Percentiles rank a stretch among this genome's conserved stretches.
Evolutionary conservation across 2,329 filamentous ascomycete genomes (phyloP).

Genomic region (Aspergillus pseudonomiae): DNA sequence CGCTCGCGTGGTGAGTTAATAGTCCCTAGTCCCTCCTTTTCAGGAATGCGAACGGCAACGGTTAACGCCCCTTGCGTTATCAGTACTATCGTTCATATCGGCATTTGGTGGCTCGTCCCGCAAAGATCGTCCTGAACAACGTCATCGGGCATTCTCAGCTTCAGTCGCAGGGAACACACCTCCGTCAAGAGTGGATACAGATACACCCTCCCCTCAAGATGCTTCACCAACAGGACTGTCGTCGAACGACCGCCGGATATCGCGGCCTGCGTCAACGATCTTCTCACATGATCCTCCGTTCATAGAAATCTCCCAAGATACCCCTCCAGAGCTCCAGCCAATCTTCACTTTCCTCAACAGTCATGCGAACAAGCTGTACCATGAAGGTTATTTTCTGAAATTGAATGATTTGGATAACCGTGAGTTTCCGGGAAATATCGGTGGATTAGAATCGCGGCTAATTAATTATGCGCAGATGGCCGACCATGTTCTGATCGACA

Average conservation of each 20-base stretch:
- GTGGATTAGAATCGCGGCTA: conserved; percentile 26
- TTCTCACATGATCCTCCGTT: conserved; percentile 82
- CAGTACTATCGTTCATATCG: conserved; percentile 89
- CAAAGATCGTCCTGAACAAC: conserved; percentile 40
- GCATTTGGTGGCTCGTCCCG: conserved; percentile 45
- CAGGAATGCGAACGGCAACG: conserved; percentile 1
- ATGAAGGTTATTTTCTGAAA: conserved; percentile 97
- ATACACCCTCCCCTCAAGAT: conserved; percentile 39
- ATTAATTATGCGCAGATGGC: conserved; percentile 64
- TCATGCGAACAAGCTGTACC: conserved; percentile 94
- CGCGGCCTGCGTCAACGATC: conserved; percentile 81
- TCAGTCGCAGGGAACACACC: conserved; percentile 24
- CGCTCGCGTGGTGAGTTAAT: conserved; percentile 43
- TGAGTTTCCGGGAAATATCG: conserved; percentile 56
- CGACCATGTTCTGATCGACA: conserved; percentile 81
- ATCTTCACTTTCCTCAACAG: conserved; percentile 94
- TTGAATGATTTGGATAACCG: conserved; percentile 90
- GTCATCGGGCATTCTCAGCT: conserved; percentile 26
- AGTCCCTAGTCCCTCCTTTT: conserved; percentile 10
- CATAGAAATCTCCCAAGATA: conserved; percentile 84
- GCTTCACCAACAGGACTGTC: conserved; percentile 46
- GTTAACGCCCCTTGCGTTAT: conserved; percentile 31
- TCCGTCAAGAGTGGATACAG: conserved; percentile 34
- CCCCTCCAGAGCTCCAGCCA: conserved; percentile 87
- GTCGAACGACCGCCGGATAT: conserved; percentile 52